Conservation (phyloP, 2,329 filamentous ascomycete species). For the Alternaria viburni region DNA sequence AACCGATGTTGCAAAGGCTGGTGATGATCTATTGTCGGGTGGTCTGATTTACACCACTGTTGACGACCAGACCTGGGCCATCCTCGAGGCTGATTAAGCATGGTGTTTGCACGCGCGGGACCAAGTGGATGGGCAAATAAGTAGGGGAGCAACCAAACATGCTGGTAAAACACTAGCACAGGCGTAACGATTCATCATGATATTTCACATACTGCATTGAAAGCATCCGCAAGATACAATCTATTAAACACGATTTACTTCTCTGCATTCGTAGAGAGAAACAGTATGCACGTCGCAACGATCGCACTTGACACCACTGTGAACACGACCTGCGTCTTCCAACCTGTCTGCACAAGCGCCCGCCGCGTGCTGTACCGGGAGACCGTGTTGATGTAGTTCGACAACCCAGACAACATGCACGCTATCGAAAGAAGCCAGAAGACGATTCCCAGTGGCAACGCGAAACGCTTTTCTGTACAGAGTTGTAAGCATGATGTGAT, state of each 20-base stretch:
- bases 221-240: neutral
- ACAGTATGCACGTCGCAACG: constrained; percentile 50
- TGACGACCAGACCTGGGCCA: constrained; percentile 90
- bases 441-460: constrained; percentile 81
- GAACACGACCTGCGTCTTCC: constrained; percentile 83
- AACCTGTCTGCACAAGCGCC: constrained; percentile 90
- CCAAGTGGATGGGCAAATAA: neutral
- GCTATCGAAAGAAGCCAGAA: constrained; percentile 84
- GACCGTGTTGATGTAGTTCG: constrained; percentile 85
- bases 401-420: constrained; percentile 78
- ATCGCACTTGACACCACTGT: constrained; percentile 50
- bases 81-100: constrained; percentile 66
- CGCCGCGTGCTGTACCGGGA: constrained; percentile 78
- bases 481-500: neutral
- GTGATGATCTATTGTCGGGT: constrained; percentile 76
- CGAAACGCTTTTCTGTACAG: constrained; percentile 72
- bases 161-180: neutral
- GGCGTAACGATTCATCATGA: constrained; percentile 1
- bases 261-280: constrained; percentile 49
- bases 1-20: constrained; percentile 74
- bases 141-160: neutral
- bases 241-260: constrained; percentile 15
- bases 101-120: neutral
- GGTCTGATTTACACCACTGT: constrained; percentile 89
- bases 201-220: neutral